A percentile compares a stretch with the other conserved stretches of the same genome.
Conservation (phyloP, 2,329 filamentous ascomycete species). For the Talaromyces sp. region DNA sequence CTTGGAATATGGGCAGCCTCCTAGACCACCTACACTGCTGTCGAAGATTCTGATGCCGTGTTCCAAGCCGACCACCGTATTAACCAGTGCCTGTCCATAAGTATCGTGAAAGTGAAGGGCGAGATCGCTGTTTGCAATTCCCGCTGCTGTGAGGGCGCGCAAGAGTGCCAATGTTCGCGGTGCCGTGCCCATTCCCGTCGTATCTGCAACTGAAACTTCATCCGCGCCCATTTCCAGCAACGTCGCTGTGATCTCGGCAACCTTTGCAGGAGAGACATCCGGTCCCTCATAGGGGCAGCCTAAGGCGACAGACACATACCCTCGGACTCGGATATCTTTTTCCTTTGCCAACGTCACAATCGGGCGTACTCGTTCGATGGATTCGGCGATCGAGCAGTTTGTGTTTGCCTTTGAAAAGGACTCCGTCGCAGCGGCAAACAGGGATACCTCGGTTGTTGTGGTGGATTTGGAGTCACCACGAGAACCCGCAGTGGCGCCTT, state of each 20-base stretch:
- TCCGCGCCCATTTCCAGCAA: constrained; percentile 62
- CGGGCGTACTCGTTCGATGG: constrained; percentile 53
- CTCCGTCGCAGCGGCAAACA: constrained; percentile 63
- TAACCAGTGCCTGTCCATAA: constrained; percentile 60
- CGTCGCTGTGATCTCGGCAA: constrained; percentile 56
- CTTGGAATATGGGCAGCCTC: constrained; percentile 61
- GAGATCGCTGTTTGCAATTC: constrained; percentile 55
- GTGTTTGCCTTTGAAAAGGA: constrained; percentile 61
- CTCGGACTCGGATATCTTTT: constrained; percentile 54
- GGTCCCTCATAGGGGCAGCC: constrained; percentile 64
- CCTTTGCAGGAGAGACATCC: constrained; percentile 54
- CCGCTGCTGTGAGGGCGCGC: constrained; percentile 54
- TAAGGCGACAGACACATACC: constrained; percentile 61
- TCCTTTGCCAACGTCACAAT: constrained; percentile 54
- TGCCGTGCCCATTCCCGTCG: constrained; percentile 63
- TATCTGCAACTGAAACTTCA: constrained; percentile 62
- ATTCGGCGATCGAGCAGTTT: constrained; percentile 60
- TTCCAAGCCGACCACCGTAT: constrained; percentile 58
- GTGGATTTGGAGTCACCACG: constrained; percentile 22
- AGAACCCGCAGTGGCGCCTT: constrained; percentile 28
- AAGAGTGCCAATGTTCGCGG: constrained; percentile 56
- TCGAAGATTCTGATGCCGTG: constrained; percentile 61
- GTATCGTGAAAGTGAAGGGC: constrained; percentile 65
- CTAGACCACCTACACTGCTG: constrained; percentile 58
- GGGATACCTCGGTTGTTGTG: constrained; percentile 52